Evolutionary conservation across 352 stramenopile species (phyloP), one percentile per base, ranked within the genome.

Genomic region (Globisporangium solare): DNA sequence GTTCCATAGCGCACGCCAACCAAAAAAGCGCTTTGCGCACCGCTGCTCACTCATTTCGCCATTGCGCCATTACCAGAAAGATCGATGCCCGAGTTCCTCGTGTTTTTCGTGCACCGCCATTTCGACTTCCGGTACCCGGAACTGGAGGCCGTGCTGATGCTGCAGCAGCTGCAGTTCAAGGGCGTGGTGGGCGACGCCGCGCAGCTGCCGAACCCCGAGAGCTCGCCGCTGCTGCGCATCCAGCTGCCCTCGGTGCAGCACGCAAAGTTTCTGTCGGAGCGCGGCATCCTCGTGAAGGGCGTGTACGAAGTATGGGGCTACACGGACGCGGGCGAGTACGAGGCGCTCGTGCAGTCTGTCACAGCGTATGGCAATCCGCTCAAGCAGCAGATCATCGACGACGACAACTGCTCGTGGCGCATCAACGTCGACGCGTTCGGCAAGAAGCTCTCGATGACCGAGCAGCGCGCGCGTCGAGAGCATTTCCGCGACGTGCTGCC

Each of bases 51-150:
- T 6, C 27, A 35, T 35, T 35, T 35, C 27, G 27, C 27, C 27
- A 35, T 35, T 35, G 27, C 37, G 20, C 39, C 40, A 42, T 45
- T 39, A 4, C 22, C 15, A 47, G 6, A 10, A 31, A 35, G 22
- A n/a, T n/a, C n/a, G n/a, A 84, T 84, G 77, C 75, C 66, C 39
- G 78, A 88, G 63, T 92, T 86, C 64, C 73, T 92, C 53, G 79
- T 92, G 21, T 89, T 84, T 61, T 92, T 88, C 65, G 81, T 92
- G 66, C 81, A 92, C 56, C 79, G 81, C 47, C 81, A 92, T 73
- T 92, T 89, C 39, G 71, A 84, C 48, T 92, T 92, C 65, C 79
- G 84, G 18, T 89, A 92, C 55, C 80, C 84, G 18, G 84, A 94
- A 61, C 64, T 94, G 32, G 77, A 90, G 61, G 79, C 84, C 32